These are phyloP conservation scores for Candida rishiriensis DNA, from an alignment of 805 yeast genomes.

Conservation along the genomic window DNA sequence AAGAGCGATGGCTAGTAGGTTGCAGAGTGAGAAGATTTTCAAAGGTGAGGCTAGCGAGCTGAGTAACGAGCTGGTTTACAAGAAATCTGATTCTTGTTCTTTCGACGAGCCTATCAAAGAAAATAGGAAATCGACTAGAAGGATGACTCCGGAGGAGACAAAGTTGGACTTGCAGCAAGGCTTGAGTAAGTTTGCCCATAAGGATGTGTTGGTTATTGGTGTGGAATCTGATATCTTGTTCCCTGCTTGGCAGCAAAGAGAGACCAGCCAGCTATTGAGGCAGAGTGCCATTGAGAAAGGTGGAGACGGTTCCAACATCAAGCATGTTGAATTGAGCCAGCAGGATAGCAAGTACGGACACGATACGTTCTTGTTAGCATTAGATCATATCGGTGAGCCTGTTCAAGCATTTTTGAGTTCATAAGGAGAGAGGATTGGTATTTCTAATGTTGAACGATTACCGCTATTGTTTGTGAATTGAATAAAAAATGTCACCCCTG, in stretches of 20 bases:
- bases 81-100: conserved; percentile 30
- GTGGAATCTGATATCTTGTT: conserved; percentile 90
- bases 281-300: conserved; percentile 29
- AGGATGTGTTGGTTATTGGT: conserved; percentile 74
- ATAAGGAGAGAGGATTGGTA: neutral
- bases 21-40: conserved; percentile 31
- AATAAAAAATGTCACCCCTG: neutral
- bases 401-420: conserved; percentile 55
- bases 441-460: neutral
- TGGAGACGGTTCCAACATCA: conserved; percentile 38
- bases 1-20: conserved; percentile 39
- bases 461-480: neutral
- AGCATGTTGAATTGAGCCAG: conserved; percentile 70
- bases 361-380: conserved; percentile 80
- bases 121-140: conserved; percentile 38
- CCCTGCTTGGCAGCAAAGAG: conserved; percentile 94
- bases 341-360: conserved; percentile 84
- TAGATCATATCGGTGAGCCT: conserved; percentile 76
- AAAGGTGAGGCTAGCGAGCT: conserved; percentile 21
- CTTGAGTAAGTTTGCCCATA: conserved; percentile 53
- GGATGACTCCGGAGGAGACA: conserved; percentile 51
- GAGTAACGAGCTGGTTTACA: conserved; percentile 24
- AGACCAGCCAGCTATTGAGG: conserved; percentile 59
- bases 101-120: conserved; percentile 49
- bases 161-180: conserved; percentile 63